These are phyloP conservation scores for Kluyveromyces wickerhamii DNA, from an alignment of 805 yeast species.

Conservation along the genomic window DNA sequence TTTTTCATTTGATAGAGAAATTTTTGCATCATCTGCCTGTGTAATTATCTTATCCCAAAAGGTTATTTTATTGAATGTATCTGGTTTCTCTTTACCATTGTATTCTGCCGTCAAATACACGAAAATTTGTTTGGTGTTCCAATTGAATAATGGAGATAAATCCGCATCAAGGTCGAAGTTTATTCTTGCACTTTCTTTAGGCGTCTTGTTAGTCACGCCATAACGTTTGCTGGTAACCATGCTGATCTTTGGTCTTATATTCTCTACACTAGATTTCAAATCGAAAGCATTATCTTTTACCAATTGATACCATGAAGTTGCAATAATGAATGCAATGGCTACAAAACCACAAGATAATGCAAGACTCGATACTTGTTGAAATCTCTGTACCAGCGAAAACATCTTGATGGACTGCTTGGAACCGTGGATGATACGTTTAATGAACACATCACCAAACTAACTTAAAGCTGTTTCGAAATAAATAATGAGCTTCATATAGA, in stretches of 20 bases:
- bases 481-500: no score
- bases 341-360: conserved; percentile 44
- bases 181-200: conserved; percentile 69
- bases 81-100: conserved; percentile 35
- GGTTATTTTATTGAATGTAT: conserved; percentile 57
- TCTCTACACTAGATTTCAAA: conserved; percentile 32
- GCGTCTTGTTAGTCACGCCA: conserved; percentile 58
- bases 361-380: conserved; percentile 46
- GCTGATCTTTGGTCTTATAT: conserved; percentile 34
- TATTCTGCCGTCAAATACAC: conserved; percentile 86
- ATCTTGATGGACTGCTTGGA: no score
- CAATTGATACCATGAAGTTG: conserved; percentile 44
- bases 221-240: conserved; percentile 49
- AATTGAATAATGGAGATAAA: conserved; percentile 73
- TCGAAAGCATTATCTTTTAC: conserved; percentile 37
- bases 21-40: conserved; percentile 46
- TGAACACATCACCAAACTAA: no score
- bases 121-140: conserved; percentile 97
- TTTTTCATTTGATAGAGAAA: conserved; percentile 44
- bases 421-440: no score
- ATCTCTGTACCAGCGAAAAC: conserved; percentile 37
- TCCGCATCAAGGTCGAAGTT: conserved; percentile 70
- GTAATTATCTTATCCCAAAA: conserved; percentile 86
- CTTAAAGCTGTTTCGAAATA: no score
- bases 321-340: conserved; percentile 40